Evolutionary conservation across 2,329 filamentous ascomycete genomes (phyloP).

Genomic region (Aspergillus unguis): DNA sequence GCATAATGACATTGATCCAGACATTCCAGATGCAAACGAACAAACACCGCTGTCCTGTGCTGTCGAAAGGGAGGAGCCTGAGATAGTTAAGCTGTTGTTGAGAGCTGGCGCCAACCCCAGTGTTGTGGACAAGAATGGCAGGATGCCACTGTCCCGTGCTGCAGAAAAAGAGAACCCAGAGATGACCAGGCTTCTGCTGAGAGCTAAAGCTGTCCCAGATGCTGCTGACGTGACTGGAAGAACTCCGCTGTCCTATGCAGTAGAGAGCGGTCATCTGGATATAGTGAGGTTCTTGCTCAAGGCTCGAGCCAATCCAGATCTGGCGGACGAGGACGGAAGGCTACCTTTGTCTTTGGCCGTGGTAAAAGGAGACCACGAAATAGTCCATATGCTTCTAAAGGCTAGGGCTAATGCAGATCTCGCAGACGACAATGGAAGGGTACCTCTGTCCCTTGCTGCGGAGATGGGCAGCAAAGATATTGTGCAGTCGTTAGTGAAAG

Average conservation of each 20-base stretch:
- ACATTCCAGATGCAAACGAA: conserved; percentile 14
- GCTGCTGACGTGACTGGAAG: conserved; percentile 10
- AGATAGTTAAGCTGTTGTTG: conserved; percentile 16
- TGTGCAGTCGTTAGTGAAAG: conserved; percentile 19
- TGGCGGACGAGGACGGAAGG: conserved; percentile 14
- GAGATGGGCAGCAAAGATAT: conserved; percentile 20
- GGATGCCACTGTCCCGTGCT: conserved; percentile 16
- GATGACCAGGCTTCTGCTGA: conserved; percentile 20
- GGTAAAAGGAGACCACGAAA: conserved; percentile 20
- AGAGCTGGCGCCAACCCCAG: conserved; percentile 15
- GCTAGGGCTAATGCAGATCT: conserved; percentile 12
- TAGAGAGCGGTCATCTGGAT: conserved; percentile 16
- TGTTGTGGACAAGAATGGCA: conserved; percentile 14
- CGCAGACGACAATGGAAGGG: conserved; percentile 14
- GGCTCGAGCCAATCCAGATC: conserved; percentile 13
- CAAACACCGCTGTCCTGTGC: conserved; percentile 19
- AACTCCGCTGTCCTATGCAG: conserved; percentile 17
- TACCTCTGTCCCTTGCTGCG: conserved; percentile 16
- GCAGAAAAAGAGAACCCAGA: conserved; percentile 22
- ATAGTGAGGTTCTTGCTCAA: conserved; percentile 20
- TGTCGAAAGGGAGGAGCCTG: conserved; percentile 14
- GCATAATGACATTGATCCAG: conserved; percentile 14
- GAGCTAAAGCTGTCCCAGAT: conserved; percentile 15
- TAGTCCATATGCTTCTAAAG: conserved; percentile 21
- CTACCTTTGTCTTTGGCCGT: conserved; percentile 18